Evolutionary conservation across 1,284 basidiomycete genomes (phyloP), one percentile per base, ranked within the genome.

Genomic region (Heterobasidion irregulare): DNA sequence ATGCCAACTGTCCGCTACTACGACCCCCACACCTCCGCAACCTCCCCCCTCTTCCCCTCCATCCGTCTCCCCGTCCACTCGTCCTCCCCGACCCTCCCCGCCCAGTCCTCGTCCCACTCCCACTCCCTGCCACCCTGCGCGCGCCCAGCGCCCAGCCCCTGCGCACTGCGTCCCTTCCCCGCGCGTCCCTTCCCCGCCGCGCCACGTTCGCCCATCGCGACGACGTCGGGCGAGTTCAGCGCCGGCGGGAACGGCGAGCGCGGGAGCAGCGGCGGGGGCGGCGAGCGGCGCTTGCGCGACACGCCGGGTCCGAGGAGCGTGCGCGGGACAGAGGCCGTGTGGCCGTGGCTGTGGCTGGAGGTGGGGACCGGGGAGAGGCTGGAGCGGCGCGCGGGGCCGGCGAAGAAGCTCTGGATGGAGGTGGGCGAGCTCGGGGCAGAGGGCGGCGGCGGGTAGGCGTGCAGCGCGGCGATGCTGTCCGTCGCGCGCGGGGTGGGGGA

Each of bases 391-490:
- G 26, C 26, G 26, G 26, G 26, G 26, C 26, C 26, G 26, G 26
- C 2, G 26, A 26, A 26, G 26, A 26, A 26, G 26, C 59, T 52
- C 8, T 64, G 63, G 13, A 67, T 64, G 13, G 56, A 55, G 44
- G 66, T 57, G 26, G 70, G 65, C 55, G 70, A 67, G 13, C 55
- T 54, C 10, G 71, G 65, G 12, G 72, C 67, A 2, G 68, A 61
- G 58, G 74, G 8, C 6, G 35, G 32, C 1, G 49, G 75, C 1
- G 85, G 84, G 62, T 86, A 86, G 41, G 82, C 76, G 58, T 88
- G 83, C 8, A 66, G 61, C 2, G 71, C 72, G 13, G 67, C 63
- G 62, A 54, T 66, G 60, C 60, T 63, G 66, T 52, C 61, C 64
- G 57, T 66, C 61, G 47, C 64, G 52, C 65, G 71, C 62, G 74